Evolutionary conservation across 2,329 filamentous ascomycete genomes (phyloP).

Genomic region (Trichoderma sp.): DNA sequence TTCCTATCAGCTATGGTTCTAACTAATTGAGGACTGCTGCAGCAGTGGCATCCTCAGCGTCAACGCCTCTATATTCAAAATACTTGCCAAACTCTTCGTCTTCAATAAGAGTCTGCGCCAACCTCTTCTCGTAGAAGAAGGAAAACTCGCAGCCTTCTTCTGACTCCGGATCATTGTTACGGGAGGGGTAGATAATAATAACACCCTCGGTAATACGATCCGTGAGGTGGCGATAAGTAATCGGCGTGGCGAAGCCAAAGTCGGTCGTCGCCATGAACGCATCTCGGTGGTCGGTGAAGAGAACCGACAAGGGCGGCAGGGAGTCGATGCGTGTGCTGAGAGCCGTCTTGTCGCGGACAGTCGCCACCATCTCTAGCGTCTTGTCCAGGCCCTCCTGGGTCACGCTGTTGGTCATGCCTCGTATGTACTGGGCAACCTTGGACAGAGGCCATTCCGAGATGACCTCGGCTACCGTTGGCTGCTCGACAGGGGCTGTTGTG

Average conservation of each 20-base stretch:
- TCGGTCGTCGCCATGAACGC: not conserved
- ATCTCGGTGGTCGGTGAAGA: constrained; percentile 1
- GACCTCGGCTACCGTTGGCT: constrained; percentile 8
- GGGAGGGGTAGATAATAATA: not conserved
- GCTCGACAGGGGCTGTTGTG: not conserved
- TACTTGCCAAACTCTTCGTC: not conserved
- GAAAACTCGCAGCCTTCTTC: constrained; percentile 1
- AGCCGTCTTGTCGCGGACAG: not conserved
- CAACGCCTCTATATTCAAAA: constrained; percentile 8
- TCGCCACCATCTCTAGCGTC: not conserved
- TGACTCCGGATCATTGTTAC: not conserved
- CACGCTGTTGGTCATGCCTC: constrained; percentile 3
- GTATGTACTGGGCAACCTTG: not conserved
- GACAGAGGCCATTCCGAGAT: constrained; percentile 5
- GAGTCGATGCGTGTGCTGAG: constrained; percentile 2
- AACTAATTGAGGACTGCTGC: not conserved
- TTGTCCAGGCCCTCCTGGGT: constrained; percentile 1
- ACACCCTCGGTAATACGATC: constrained; percentile 5
- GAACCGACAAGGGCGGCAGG: constrained; percentile 1
- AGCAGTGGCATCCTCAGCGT: not conserved
- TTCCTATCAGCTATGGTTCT: too few relatives aligned
- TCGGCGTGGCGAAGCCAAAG: constrained; percentile 2
- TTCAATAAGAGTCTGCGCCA: not conserved
- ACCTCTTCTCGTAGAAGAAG: constrained; percentile 9
- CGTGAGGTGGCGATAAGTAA: constrained; percentile 2